Percentiles rank a stretch among this genome's conserved stretches.
Conservation (phyloP, 2,329 filamentous ascomycete genomes). For the Golovinomyces cichoracearum region DNA sequence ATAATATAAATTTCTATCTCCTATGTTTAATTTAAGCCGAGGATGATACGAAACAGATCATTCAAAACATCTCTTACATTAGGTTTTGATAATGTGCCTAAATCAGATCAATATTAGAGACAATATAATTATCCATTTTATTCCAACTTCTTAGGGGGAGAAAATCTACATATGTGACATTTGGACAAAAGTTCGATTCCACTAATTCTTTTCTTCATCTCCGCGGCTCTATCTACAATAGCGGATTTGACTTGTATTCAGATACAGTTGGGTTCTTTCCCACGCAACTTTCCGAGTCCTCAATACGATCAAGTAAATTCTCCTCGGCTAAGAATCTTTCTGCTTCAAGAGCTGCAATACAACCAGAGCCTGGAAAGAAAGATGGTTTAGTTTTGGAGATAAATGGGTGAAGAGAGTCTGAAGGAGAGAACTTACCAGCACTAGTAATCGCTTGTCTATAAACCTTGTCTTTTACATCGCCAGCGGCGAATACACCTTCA, state of each 20-base stretch:
- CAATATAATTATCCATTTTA: no score
- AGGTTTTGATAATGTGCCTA: no score
- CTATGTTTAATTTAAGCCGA: no score
- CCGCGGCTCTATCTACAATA: not conserved
- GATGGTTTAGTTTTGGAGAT: constrained; percentile 6
- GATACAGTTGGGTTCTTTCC: not conserved
- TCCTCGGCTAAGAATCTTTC: constrained; percentile 71
- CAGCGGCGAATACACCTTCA: constrained; percentile 81
- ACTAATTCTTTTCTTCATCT: no score
- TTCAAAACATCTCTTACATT: no score
- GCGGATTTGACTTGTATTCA: not conserved
- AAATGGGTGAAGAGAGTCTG: not conserved
- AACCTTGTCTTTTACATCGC: constrained; percentile 94
- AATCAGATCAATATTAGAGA: no score
- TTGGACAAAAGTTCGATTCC: no score
- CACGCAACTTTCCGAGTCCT: not conserved
- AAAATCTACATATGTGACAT: no score
- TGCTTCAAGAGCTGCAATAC: constrained; percentile 82
- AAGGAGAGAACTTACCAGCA: constrained; percentile 38
- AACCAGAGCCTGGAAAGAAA: constrained; percentile 47
- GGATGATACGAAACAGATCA: no score
- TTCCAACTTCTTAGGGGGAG: no score
- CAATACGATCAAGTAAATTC: constrained; percentile 3
- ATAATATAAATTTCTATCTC: no score
- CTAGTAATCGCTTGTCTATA: constrained; percentile 96